phyloP scores from a whole-genome alignment of 2,329 filamentous ascomycete genomes.

The Fusarium marasasianum region DNA sequence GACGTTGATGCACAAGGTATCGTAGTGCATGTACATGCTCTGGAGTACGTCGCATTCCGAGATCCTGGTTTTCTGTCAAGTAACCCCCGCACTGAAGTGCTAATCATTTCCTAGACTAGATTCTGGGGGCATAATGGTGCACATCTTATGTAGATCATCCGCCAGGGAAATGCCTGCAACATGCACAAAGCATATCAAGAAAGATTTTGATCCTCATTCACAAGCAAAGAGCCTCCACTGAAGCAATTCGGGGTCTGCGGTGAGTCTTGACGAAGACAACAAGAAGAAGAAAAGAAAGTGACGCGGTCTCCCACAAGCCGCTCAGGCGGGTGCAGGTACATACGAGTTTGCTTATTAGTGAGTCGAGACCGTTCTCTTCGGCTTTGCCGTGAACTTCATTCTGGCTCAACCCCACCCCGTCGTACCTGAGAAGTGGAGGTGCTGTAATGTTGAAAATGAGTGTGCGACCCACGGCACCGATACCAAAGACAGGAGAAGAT shows the following conservation, averaged over 20 bases:
- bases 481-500: background rate
- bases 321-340: constrained; percentile 23
- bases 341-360: constrained; percentile 14
- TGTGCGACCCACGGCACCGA: background rate
- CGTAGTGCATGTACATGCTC: background rate
- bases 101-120: constrained; percentile 22
- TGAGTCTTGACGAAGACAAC: background rate
- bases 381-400: constrained; percentile 39
- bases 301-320: constrained; percentile 12
- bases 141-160: constrained; percentile 45
- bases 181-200: constrained; percentile 2
- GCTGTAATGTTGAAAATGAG: constrained; percentile 12
- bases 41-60: constrained; percentile 7
- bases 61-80: constrained; percentile 1
- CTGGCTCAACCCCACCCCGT: constrained; percentile 34
- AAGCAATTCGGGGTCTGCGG: constrained; percentile 1
- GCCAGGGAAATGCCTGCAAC: constrained; percentile 12
- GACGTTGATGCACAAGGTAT: background rate
- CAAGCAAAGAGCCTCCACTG: background rate
- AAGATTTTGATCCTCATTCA: background rate
- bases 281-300: background rate
- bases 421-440: constrained; percentile 42
- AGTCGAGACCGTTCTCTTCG: constrained; percentile 45
- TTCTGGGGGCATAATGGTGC: constrained; percentile 36
- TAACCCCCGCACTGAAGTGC: constrained; percentile 22